Evolutionary conservation across 805 yeast genomes (phyloP).

Genomic region (Limtongia smithiae): DNA sequence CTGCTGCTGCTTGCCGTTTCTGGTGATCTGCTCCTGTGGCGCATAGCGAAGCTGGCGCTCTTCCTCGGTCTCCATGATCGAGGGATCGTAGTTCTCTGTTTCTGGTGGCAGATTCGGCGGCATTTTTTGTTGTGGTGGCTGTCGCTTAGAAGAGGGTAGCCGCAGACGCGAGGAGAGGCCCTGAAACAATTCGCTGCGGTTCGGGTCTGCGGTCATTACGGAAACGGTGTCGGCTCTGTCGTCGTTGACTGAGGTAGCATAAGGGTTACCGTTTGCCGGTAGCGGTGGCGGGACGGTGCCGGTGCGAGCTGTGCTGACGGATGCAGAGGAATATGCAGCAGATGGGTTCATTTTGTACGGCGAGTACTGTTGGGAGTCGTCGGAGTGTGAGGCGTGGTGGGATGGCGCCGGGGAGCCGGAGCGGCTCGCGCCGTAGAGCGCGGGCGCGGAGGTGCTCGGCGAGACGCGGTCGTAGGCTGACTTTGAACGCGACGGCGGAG

Average conservation of each 20-base stretch:
- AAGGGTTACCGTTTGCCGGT: not conserved
- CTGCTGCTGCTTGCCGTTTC: not conserved
- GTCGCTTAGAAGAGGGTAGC: not conserved
- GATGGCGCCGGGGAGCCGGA: not conserved
- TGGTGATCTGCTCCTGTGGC: not conserved
- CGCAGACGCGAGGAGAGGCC: constrained; percentile 11
- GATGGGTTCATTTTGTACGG: not conserved
- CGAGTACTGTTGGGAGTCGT: not conserved
- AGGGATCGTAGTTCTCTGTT: constrained; percentile 20
- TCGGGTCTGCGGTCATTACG: constrained; percentile 12
- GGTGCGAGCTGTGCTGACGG: not conserved
- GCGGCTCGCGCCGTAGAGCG: not conserved
- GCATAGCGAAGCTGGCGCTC: constrained; percentile 17
- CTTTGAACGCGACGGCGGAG: constrained; percentile 1
- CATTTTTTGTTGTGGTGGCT: not conserved
- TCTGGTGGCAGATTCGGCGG: not conserved
- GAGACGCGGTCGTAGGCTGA: not conserved
- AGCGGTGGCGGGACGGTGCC: too few relatives aligned
- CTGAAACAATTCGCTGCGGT: constrained; percentile 17
- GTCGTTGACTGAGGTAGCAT: constrained; percentile 1
- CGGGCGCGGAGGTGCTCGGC: not conserved
- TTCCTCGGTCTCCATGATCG: constrained; percentile 29
- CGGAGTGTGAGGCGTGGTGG: not conserved
- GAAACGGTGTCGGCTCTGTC: not conserved
- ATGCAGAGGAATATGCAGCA: not conserved